Evolutionary conservation across 352 stramenopile species (phyloP).

Genomic region (Phytophthora capsici): DNA sequence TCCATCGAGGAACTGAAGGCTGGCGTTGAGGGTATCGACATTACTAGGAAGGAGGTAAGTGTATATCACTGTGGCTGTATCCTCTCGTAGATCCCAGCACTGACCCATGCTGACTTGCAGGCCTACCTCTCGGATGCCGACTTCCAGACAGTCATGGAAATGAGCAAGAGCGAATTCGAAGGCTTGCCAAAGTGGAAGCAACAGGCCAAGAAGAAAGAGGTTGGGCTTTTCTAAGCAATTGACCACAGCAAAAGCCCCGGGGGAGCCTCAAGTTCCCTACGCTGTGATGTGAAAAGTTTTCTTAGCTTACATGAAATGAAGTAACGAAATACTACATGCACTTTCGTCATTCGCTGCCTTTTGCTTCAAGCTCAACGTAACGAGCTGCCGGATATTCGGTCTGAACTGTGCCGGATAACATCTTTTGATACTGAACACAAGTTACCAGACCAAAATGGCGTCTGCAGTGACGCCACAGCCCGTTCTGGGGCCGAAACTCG

Average conservation of each 20-base stretch:
- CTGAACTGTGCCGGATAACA: constrained; percentile 16
- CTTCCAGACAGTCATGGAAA: constrained; percentile 74
- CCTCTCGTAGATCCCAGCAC: constrained; percentile 23
- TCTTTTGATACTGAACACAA: constrained; percentile 19
- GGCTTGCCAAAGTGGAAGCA: constrained; percentile 88
- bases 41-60: constrained; percentile 74
- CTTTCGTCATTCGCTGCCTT: constrained; percentile 2
- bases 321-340: constrained; percentile 29
- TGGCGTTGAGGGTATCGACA: constrained; percentile 82
- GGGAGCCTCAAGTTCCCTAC: constrained; percentile 5
- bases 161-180: constrained; percentile 65
- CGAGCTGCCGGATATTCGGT: constrained; percentile 6
- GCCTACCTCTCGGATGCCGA: constrained; percentile 82
- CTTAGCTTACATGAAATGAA: constrained; percentile 35
- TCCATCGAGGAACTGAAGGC: constrained; percentile 71
- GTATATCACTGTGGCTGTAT: constrained; percentile 7
- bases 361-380: constrained; percentile 20
- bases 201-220: constrained; percentile 89
- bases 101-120: constrained; percentile 33
- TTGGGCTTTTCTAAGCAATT: constrained; percentile 80
- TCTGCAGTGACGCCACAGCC: constrained; percentile 7
- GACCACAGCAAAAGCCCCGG: not conserved
- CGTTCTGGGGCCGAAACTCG: constrained; percentile 59
- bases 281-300: constrained; percentile 16
- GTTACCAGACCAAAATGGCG: constrained; percentile 14